A percentile compares a stretch with the other conserved stretches of the same genome.
Conservation (phyloP, 2,329 filamentous ascomycete species). For the Xylariales sp. region DNA sequence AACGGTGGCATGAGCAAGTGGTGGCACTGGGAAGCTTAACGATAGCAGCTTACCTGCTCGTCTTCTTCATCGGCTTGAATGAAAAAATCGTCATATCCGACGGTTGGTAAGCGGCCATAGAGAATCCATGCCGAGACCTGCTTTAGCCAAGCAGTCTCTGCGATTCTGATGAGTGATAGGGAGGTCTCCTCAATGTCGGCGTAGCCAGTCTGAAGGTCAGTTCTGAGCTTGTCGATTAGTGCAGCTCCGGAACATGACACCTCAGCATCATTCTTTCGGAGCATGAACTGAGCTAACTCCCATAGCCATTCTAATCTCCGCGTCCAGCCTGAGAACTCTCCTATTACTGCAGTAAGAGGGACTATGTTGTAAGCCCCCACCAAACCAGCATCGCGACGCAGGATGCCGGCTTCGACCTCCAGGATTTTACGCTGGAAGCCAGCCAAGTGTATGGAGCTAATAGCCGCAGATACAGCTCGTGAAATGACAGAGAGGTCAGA, state of each 20-base stretch:
- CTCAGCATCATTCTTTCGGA: slow-evolving; percentile 29
- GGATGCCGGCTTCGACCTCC: slow-evolving; percentile 74
- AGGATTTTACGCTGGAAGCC: slow-evolving; percentile 81
- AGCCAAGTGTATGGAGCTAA: slow-evolving; percentile 69
- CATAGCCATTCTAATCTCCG: slow-evolving; percentile 83
- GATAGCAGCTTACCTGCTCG: slow-evolving; percentile 36
- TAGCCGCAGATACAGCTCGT: slow-evolving; percentile 77
- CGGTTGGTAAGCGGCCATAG: slow-evolving; percentile 76
- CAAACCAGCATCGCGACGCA: slow-evolving; percentile 69
- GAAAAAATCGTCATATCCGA: slow-evolving; percentile 84
- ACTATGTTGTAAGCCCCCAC: slow-evolving; percentile 94
- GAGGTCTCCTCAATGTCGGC: slow-evolving; percentile 77
- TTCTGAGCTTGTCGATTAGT: slow-evolving; percentile 72
- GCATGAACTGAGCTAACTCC: slow-evolving; percentile 67
- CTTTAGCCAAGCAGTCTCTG: slow-evolving; percentile 87
- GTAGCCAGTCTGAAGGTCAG: slow-evolving; percentile 82
- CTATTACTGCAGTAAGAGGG: slow-evolving; percentile 78
- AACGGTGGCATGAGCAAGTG: no score
- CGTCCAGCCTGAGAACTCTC: slow-evolving; percentile 83
- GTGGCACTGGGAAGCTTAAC: no score
- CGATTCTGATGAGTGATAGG: slow-evolving; percentile 66
- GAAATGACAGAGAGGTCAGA: slow-evolving; percentile 78
- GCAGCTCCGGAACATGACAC: slow-evolving; percentile 59
- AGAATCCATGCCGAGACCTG: slow-evolving; percentile 88
- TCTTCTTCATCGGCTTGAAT: slow-evolving; percentile 50